Percentiles rank a stretch among this genome's conserved stretches.
phyloP scores from a whole-genome alignment of 345 rosid genomes.

The Ricinus communis region DNA sequence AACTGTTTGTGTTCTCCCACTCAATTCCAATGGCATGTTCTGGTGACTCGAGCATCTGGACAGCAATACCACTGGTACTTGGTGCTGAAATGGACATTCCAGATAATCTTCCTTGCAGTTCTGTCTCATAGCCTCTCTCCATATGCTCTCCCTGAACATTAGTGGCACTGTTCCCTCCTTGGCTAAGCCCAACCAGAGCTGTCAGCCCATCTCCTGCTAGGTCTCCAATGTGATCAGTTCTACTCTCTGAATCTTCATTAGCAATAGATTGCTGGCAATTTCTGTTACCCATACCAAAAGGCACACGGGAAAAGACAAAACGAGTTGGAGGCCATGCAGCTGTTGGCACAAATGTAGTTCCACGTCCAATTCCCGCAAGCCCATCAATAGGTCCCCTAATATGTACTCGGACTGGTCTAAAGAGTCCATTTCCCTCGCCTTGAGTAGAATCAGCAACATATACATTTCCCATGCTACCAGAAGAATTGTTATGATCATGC shows the following conservation, averaged over 20 bases:
- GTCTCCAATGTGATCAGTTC: slow-evolving; percentile 73
- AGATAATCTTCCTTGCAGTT: slow-evolving; percentile 41
- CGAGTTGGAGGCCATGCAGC: slow-evolving; percentile 89
- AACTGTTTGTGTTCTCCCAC: slow-evolving; percentile 68
- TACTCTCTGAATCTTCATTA: slow-evolving; percentile 80
- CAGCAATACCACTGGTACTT: slow-evolving; percentile 47
- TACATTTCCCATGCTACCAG: slow-evolving; percentile 57
- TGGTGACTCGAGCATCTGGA: slow-evolving; percentile 68
- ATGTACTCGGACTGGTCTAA: slow-evolving; percentile 86
- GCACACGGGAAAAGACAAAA: slow-evolving; percentile 89
- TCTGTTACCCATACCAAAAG: slow-evolving; percentile 69
- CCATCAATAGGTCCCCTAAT: slow-evolving; percentile 92
- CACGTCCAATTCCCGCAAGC: slow-evolving; percentile 95
- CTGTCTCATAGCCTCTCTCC: slow-evolving; percentile 53
- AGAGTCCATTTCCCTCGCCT: slow-evolving; percentile 66
- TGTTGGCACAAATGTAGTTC: slow-evolving; percentile 73
- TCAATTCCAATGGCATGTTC: slow-evolving; percentile 60
- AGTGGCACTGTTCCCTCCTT: slow-evolving; percentile 53
- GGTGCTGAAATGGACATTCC: slow-evolving; percentile 47
- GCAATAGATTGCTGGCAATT: slow-evolving; percentile 75
- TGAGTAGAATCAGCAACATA: slow-evolving; percentile 71
- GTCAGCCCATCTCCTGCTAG: slow-evolving; percentile 86
- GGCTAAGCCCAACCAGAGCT: slow-evolving; percentile 81
- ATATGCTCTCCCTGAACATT: slow-evolving; percentile 55
- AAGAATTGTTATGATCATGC: slow-evolving; percentile 56